Conservation (phyloP, 2,329 filamentous ascomycete genomes). For the Clonostachys rhizophaga region DNA sequence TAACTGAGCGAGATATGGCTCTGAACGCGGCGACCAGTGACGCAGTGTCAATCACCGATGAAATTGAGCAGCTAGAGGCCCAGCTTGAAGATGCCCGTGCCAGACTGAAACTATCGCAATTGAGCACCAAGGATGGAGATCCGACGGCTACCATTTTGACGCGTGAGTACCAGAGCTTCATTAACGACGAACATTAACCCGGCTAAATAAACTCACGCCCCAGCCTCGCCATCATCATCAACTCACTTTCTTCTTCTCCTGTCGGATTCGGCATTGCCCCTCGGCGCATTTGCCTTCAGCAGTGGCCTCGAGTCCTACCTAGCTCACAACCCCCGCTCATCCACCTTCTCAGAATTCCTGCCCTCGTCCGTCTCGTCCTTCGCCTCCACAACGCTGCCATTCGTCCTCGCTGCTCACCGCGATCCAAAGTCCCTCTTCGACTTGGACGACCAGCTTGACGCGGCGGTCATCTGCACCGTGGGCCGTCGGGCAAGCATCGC, state of each 20-base stretch:
- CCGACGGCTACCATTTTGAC: background rate
- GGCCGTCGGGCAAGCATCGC: constrained; percentile 69
- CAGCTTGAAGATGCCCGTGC: constrained; percentile 39
- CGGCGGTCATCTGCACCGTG: constrained; percentile 73
- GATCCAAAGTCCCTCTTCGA: constrained; percentile 41
- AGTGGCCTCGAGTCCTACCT: constrained; percentile 79
- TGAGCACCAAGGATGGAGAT: constrained; percentile 8
- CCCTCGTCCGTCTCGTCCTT: constrained; percentile 66
- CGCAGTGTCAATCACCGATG: constrained; percentile 33
- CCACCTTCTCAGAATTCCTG: constrained; percentile 54
- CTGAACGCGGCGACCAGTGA: constrained; percentile 4
- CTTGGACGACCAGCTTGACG: constrained; percentile 74
- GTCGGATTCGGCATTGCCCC: constrained; percentile 74
- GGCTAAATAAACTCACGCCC: constrained; percentile 4
- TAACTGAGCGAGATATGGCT: no score
- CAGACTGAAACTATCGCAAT: constrained; percentile 27
- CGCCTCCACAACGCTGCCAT: constrained; percentile 69
- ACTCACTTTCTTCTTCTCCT: constrained; percentile 70
- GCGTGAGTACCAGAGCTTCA: constrained; percentile 1
- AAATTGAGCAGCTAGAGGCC: constrained; percentile 55
- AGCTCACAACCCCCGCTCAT: constrained; percentile 43
- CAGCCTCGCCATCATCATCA: constrained; percentile 10
- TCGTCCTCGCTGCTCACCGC: constrained; percentile 64
- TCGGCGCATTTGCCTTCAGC: constrained; percentile 86
- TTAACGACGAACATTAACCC: background rate